Percentiles rank a stretch among this genome's conserved stretches.
phyloP scores from a whole-genome alignment of 306 rosid species.

The Mimosa pudica region DNA sequence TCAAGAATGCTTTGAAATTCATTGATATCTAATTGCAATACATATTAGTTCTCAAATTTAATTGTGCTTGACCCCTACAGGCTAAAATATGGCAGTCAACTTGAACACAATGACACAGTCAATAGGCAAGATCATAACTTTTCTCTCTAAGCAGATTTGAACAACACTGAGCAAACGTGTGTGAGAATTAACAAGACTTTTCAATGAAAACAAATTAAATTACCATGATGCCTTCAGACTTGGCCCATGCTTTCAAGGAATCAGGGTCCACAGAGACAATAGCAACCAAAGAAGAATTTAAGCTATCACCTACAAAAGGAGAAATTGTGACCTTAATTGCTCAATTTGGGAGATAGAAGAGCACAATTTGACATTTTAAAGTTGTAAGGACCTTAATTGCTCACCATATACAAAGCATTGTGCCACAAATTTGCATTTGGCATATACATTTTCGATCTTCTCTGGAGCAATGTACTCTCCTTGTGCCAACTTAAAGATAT shows the following conservation, averaged over 20 bases:
- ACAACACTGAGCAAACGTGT: constrained; percentile 4
- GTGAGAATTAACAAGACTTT: constrained; percentile 23
- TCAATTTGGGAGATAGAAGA: constrained; percentile 29
- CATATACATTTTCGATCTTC: constrained; percentile 93
- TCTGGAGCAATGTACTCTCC: constrained; percentile 99
- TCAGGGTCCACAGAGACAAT: constrained; percentile 81
- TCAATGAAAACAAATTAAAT: constrained; percentile 23
- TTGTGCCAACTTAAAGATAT: constrained; percentile 99
- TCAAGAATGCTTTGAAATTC: not conserved
- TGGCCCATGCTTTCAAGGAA: constrained; percentile 82
- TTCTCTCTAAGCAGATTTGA: constrained; percentile 11
- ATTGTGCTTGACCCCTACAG: not conserved
- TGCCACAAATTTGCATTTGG: constrained; percentile 80
- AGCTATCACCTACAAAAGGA: constrained; percentile 77
- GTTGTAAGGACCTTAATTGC: constrained; percentile 39
- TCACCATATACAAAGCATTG: constrained; percentile 93
- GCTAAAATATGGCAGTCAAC: not conserved
- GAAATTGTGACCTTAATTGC: constrained; percentile 38
- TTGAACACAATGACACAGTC: not conserved
- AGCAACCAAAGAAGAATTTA: constrained; percentile 85
- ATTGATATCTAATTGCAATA: not conserved
- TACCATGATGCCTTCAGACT: constrained; percentile 79
- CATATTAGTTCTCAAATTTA: constrained; percentile 7
- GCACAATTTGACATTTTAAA: not conserved
- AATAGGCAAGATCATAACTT: not conserved